Evolutionary conservation across 1,284 basidiomycete genomes (phyloP).

Genomic region (Melampsora larici-populina): DNA sequence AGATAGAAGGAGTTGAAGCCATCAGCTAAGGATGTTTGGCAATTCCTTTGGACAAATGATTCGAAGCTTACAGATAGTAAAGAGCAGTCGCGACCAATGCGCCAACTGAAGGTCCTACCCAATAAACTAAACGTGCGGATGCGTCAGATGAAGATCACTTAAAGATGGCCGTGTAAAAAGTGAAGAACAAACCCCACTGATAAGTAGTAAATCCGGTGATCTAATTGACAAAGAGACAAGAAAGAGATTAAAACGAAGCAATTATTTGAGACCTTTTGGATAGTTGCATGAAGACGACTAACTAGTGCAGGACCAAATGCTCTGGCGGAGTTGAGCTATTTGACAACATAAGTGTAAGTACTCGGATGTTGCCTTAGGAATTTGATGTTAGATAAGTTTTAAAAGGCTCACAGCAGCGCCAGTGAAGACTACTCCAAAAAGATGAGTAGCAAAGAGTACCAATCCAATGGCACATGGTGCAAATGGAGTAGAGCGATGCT

Average conservation of each 20-base stretch:
- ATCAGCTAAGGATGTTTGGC: background rate
- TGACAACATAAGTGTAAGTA: background rate
- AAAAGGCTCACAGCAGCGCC: background rate
- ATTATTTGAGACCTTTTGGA: no score
- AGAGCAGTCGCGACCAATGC: background rate
- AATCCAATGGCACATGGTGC: background rate
- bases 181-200: constrained; percentile 2
- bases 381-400: background rate
- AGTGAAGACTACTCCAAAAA: constrained; percentile 3
- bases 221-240: background rate
- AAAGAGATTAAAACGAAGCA: background rate
- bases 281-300: background rate
- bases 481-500: constrained; percentile 9
- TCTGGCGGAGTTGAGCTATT: background rate
- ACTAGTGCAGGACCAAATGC: constrained; percentile 7
- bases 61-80: background rate
- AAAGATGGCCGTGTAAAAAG: background rate
- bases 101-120: constrained; percentile 1
- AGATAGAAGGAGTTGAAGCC: background rate
- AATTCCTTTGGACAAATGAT: background rate
- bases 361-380: background rate
- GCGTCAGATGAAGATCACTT: background rate
- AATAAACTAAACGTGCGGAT: background rate
- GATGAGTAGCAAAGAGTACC: constrained; percentile 9
- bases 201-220: constrained; percentile 3